Conservation (phyloP, 306 rosid genomes). For the Castanea sativa region DNA sequence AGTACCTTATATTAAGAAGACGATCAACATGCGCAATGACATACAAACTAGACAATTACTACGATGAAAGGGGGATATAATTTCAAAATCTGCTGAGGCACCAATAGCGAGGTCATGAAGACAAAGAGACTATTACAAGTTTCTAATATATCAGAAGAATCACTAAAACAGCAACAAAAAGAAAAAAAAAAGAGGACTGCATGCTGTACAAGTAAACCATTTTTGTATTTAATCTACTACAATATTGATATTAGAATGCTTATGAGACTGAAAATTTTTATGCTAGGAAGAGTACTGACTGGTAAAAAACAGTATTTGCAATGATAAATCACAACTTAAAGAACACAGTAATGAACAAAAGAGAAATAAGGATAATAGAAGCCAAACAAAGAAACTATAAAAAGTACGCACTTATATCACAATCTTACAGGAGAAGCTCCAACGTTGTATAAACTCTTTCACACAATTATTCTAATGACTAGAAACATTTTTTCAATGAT, state of each 20-base stretch:
- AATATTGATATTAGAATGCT: not conserved
- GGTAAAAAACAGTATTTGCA: not conserved
- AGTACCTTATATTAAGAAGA: not conserved
- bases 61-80: slow-evolving; percentile 1
- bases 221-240: no score
- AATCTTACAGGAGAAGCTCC: not conserved
- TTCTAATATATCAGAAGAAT: no score
- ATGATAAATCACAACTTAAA: not conserved
- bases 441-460: not conserved
- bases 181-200: not conserved
- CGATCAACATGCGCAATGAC: slow-evolving; percentile 1
- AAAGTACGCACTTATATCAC: not conserved
- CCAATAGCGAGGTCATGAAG: no score
- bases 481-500: not conserved
- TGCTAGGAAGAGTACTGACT: not conserved
- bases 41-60: not conserved
- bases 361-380: not conserved
- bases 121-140: no score
- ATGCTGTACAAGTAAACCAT: not conserved
- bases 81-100: not conserved
- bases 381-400: not conserved
- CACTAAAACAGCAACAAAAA: no score
- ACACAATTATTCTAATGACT: not conserved
- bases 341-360: not conserved
- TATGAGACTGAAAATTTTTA: not conserved